Base-by-base conservation (phyloP, 192 early-diverging fungal genomes). In the Helicostylum pulchrum region DNA sequence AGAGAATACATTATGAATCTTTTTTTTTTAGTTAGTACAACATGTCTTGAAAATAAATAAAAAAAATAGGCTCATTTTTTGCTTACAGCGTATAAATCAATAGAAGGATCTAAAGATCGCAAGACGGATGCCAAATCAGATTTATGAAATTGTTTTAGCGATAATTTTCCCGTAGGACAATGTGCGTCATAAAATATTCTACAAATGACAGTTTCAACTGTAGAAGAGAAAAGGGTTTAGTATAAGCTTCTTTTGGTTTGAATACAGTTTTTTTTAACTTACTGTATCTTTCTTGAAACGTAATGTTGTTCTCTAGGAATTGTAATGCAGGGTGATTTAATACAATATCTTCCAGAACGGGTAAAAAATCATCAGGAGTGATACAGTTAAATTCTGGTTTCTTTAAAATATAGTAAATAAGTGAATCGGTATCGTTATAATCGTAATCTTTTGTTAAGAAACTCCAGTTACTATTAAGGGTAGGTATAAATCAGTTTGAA, bases 281-380 rank as follows among this genome's bases (percentile, higher is more conserved):
- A 91, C 90, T 75, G 65, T 97, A 98, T 23, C 90, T 84, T 54
- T 86, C 84, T 70, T 93, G 87, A 74, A 97, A 97, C 10, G 92
- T 82, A 17, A 85, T 78, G 71, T 94, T 87, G 34, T 82, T 78
- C 9, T 87, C 79, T 49, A 98, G 72, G 69, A 96, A 97, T 73
- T 91, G 90, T 32, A 98, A 78, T 32, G 91, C 94, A 42, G 88
- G 91, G 64, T 98, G 93, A 63, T 90, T 85, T 50, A 87, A 76
- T 17, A 93, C 82, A 21, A 98, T 83, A 61, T 98, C 74, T 73
- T 88, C 81, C 7, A 93, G 72, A 0, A 92, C 83, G 0, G 82
- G 74, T 43, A 81, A 67, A 70, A 92, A 85, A 61, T 94, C 88
- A 23, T 79, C 82, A n/a, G 88, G 87, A 15, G 73, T 83, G 53